Evolutionary conservation across 2,329 filamentous ascomycete genomes (phyloP).

Genomic region (Ramularia endophylla): DNA sequence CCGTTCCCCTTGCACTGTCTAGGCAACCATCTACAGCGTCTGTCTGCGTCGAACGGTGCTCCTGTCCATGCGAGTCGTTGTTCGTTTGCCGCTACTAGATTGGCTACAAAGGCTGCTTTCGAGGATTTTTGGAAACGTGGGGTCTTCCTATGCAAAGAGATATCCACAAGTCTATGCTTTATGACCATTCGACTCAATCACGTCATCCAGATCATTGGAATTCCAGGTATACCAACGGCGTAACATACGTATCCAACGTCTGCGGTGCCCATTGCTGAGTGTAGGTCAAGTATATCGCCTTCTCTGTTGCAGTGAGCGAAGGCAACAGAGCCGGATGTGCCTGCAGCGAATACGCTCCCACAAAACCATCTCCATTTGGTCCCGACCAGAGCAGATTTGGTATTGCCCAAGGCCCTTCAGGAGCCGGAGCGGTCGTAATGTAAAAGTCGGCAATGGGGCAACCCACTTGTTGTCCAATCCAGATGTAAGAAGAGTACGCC

Average conservation of each 20-base stretch:
- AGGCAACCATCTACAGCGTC: too few species aligned
- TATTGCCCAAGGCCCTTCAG: conserved; percentile 28
- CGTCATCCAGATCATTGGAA: conserved; percentile 16
- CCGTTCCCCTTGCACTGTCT: too few species aligned
- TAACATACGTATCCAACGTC: conserved; percentile 11
- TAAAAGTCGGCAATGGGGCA: conserved; percentile 20
- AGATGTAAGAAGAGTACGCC: conserved; percentile 26
- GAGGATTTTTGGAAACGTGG: too few species aligned
- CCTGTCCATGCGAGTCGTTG: too few species aligned
- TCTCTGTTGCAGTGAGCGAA: conserved; percentile 11
- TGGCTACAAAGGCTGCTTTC: too few species aligned
- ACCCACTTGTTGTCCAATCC: conserved; percentile 22
- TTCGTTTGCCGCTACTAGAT: too few species aligned
- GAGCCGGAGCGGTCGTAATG: conserved; percentile 25
- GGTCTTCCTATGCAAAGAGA: too few species aligned
- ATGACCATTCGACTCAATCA: too few species aligned
- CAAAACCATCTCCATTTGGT: conserved; percentile 13
- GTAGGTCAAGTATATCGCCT: conserved; percentile 16
- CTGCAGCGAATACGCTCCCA: conserved; percentile 15
- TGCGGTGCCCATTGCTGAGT: conserved; percentile 16
- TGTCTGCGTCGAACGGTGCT: too few species aligned
- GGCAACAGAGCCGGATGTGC: conserved; percentile 18
- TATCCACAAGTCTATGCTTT: too few species aligned
- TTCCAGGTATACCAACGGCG: conserved; percentile 18
- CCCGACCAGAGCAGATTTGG: conserved; percentile 17